These are phyloP conservation scores for Brassica hybrid DNA, from an alignment of 441 rosid species.

Conservation along the genomic window DNA sequence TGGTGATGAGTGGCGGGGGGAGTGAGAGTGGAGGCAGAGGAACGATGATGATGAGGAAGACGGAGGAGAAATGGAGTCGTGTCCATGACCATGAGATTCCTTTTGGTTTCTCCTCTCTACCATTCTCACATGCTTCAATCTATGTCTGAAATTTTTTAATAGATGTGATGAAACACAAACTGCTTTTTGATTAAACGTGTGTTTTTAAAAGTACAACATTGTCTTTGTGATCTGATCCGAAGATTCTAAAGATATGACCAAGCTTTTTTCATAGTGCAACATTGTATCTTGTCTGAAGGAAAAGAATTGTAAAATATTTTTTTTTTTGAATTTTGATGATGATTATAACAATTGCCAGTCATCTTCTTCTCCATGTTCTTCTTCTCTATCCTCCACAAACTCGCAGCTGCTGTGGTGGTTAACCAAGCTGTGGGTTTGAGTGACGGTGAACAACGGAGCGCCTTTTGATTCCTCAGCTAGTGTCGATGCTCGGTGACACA, in stretches of 20 bases:
- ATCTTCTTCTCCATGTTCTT: slow-evolving; percentile 57
- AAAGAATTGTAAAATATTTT: slow-evolving; percentile 4
- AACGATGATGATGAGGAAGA: slow-evolving; percentile 27
- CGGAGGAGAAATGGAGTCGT: slow-evolving; percentile 46
- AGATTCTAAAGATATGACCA: neutral
- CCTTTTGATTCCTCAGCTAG: slow-evolving; percentile 79
- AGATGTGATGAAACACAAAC: neutral
- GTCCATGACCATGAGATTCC: slow-evolving; percentile 40
- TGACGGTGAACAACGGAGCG: slow-evolving; percentile 84
- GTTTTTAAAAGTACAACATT: slow-evolving; percentile 5
- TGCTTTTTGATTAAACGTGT: neutral
- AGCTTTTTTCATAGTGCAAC: neutral
- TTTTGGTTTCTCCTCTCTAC: slow-evolving; percentile 46
- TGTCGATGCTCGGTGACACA: slow-evolving; percentile 70
- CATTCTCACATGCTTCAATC: slow-evolving; percentile 47
- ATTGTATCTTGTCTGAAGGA: slow-evolving; percentile 14
- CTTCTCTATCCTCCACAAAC: slow-evolving; percentile 38
- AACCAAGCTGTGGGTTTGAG: slow-evolving; percentile 44
- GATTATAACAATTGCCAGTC: slow-evolving; percentile 83
- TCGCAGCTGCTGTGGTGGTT: slow-evolving; percentile 44
- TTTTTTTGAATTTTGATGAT: neutral
- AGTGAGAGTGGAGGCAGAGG: slow-evolving; percentile 34
- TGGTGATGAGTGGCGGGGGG: slow-evolving; percentile 14
- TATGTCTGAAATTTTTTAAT: slow-evolving; percentile 11
- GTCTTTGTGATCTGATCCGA: neutral